Evolutionary conservation across 202 grass and related monocot genomes (phyloP).

Genomic region (Brachypodium distachyon): DNA sequence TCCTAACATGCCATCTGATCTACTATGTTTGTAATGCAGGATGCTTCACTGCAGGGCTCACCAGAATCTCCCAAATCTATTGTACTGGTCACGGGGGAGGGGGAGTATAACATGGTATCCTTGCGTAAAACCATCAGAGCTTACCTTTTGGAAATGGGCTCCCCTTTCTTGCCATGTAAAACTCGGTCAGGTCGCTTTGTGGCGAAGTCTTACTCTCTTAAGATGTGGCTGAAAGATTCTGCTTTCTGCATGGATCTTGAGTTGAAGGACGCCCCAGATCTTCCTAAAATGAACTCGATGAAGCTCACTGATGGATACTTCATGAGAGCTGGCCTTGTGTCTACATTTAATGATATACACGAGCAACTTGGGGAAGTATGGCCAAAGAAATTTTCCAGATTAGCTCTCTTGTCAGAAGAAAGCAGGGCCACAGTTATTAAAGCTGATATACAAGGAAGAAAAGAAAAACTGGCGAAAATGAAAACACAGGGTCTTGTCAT

Average conservation of each 20-base stretch:
- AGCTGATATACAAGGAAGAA: slow-evolving; percentile 70
- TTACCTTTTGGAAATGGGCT: slow-evolving; percentile 90
- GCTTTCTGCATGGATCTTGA: slow-evolving; percentile 88
- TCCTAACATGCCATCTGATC: slow-evolving; percentile 3
- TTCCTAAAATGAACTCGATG: slow-evolving; percentile 79
- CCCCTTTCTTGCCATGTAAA: slow-evolving; percentile 74
- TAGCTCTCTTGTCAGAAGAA: slow-evolving; percentile 72
- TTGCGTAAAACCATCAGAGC: slow-evolving; percentile 77
- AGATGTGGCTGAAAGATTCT: slow-evolving; percentile 93
- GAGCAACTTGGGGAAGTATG: slow-evolving; percentile 71
- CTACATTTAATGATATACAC: slow-evolving; percentile 83
- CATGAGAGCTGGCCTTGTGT: slow-evolving; percentile 85
- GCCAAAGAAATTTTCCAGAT: slow-evolving; percentile 91
- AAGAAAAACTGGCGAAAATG: slow-evolving; percentile 69
- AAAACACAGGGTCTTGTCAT: slow-evolving; percentile 38
- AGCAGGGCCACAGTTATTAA: slow-evolving; percentile 68
- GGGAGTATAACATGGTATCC: slow-evolving; percentile 94
- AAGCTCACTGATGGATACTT: slow-evolving; percentile 80
- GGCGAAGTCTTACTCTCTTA: slow-evolving; percentile 76
- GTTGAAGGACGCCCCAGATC: slow-evolving; percentile 61
- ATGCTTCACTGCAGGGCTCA: slow-evolving; percentile 81
- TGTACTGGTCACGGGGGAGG: slow-evolving; percentile 81
- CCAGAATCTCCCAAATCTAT: slow-evolving; percentile 95
- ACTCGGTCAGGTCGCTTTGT: slow-evolving; percentile 65
- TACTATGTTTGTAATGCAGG: slow-evolving; percentile 35